Evolutionary conservation across 129 eudicot species (phyloP).

Genomic region (Sambucus nigra): DNA sequence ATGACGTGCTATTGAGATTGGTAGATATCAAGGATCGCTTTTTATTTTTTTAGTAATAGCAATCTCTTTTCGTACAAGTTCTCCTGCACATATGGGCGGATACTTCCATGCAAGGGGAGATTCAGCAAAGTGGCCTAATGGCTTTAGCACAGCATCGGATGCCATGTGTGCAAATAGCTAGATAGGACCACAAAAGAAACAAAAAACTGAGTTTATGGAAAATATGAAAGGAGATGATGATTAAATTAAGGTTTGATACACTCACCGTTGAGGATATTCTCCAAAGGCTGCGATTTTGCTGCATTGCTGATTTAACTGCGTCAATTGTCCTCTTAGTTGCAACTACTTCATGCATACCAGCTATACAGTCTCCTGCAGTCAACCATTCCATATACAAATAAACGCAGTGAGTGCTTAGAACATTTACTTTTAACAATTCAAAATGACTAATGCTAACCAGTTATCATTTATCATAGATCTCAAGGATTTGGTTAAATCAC

Average conservation of each 20-base stretch:
- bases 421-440: background rate
- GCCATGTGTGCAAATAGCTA: constrained; percentile 89
- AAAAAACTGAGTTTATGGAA: background rate
- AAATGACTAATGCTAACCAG: too few species aligned
- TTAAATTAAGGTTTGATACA: background rate
- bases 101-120: constrained; percentile 57
- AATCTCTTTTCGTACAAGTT: constrained; percentile 81
- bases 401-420: background rate
- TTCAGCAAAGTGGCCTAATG: constrained; percentile 69
- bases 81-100: constrained; percentile 76
- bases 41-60: constrained; percentile 70
- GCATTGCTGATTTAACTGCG: constrained; percentile 56
- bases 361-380: constrained; percentile 88
- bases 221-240: background rate
- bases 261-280: constrained; percentile 97
- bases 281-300: constrained; percentile 97
- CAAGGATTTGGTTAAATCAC: too few species aligned
- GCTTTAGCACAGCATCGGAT: constrained; percentile 76
- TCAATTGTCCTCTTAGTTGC: constrained; percentile 64
- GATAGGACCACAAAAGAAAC: constrained; percentile 7
- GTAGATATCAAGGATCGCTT: constrained; percentile 26
- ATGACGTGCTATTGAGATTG: constrained; percentile 1
- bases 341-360: constrained; percentile 96
- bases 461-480: too few species aligned
- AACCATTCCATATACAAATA: constrained; percentile 85